Base-by-base conservation (phyloP, 345 rosid species). In the Lagerstroemia speciosa region DNA sequence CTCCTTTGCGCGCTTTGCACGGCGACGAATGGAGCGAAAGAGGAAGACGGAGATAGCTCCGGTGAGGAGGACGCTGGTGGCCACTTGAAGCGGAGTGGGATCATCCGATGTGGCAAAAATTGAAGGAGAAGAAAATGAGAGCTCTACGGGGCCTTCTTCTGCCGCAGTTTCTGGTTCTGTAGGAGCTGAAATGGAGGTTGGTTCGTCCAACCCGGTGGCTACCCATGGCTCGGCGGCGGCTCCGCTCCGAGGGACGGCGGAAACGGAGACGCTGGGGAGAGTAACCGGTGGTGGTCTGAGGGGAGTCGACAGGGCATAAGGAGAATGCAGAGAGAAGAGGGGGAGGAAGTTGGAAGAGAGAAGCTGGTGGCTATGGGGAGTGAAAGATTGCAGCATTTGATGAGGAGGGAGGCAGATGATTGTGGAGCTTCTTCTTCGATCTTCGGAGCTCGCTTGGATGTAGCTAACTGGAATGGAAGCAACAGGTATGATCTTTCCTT, bases 31-130 rank as follows among this genome's bases (percentile, higher is more conserved):
- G 15, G 97, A 71, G 41, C 97, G 97, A 75, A 89, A 83, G 80
- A 93, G 96, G 82, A 91, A 93, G 73, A 93, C 72, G 20, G 84
- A 74, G 76, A 93, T 82, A 74, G 97, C 84, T 2, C 93, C 98
- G 15, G 94, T 89, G 67, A 93, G 94, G 68, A 93, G 82, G 58
- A 91, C 87, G 67, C 97, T 89, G 64, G 96, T 85, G 76, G 97
- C 84, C 15, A 89, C 78, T 50, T 91, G 98, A 71, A 91, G 75
- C 27, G 89, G 75, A 20, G 91, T 68, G 66, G 98, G 96, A 26
- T 89, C 89, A 69, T 93, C 94, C 22, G 84, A 63, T 67, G 92
- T 83, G 37, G 97, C 83, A 72, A 93, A 87, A 26, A 93, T 78
- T 58, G 88, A 72, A 62, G 86, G 58, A 3, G 81, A 64, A 14